Conservation (phyloP, 2,329 filamentous ascomycete species). For the Xylariaceae sp. region DNA sequence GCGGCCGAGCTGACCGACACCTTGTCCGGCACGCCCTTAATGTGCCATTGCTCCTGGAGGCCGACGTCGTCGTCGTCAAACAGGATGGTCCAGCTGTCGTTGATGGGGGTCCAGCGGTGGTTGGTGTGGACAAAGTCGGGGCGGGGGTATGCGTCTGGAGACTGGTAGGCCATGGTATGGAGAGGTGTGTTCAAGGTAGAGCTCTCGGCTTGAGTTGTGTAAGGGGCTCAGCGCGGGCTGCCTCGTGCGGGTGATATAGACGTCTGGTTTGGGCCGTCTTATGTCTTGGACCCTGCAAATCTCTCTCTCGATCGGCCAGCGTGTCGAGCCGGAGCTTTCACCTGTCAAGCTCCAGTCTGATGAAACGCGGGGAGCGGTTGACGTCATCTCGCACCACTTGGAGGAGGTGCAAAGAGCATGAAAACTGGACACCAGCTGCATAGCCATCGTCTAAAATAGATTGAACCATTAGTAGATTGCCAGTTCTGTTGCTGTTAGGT, state of each 20-base stretch:
- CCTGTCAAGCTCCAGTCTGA: slow-evolving; percentile 12
- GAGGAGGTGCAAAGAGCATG: slow-evolving; percentile 4
- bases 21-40: slow-evolving; percentile 38
- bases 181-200: not conserved
- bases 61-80: slow-evolving; percentile 60
- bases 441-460: slow-evolving; percentile 9
- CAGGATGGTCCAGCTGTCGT: slow-evolving; percentile 56
- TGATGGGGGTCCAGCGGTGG: slow-evolving; percentile 52
- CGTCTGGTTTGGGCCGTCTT: no score
- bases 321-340: slow-evolving; percentile 4
- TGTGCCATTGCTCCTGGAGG: slow-evolving; percentile 44
- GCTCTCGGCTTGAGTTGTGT: no score
- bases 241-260: no score
- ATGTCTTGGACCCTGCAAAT: slow-evolving; percentile 12
- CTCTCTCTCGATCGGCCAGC: slow-evolving; percentile 6
- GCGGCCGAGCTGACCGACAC: slow-evolving; percentile 22
- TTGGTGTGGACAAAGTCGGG: slow-evolving; percentile 53
- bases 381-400: slow-evolving; percentile 22
- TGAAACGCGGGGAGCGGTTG: slow-evolving; percentile 21
- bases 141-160: slow-evolving; percentile 45
- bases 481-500: no score
- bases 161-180: slow-evolving; percentile 20
- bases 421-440: slow-evolving; percentile 17
- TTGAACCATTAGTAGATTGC: no score
- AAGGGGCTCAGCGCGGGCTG: no score